Evolutionary conservation across 192 early-diverging fungal genomes (phyloP), one percentile per base, ranked within the genome.

Genomic region (Pilobolus umbonatus): DNA sequence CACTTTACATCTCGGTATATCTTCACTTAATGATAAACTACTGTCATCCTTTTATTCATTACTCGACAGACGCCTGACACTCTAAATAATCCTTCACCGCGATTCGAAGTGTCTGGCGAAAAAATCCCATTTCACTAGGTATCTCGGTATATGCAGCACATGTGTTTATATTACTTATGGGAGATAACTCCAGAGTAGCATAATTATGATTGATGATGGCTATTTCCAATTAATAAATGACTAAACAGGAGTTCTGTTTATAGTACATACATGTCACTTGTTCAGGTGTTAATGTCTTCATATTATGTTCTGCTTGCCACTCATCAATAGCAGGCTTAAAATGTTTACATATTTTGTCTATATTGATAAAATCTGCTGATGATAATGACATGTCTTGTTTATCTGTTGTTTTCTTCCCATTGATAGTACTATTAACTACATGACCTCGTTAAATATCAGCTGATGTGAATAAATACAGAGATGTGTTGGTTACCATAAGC

Each of bases 101-200:
- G 19, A 61, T 32, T 15, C 69, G 62, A 4, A 71, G n/a, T 4
- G 61, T 30, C 6, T 65, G 54, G 28, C 69, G 51, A 47, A 71
- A 71, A 47, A 65, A 71, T 4, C 44, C 40, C 69, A 65, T 71
- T 54, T 71, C 69, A 44, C 24, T 38, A 21, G 69, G 69, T 8
- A 65, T 57, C 34, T 71, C 59, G 26, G 48, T 65, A 40, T 57
- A 71, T 12, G 47, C 30, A 19, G 28, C 25, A 29, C 29, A 46
- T 11, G 38, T 12, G 3, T 65, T 55, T 5, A 71, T 19, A 35
- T 48, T 65, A 35, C 57, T 58, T 15, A 65, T 57, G 0, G 62
- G 39, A 7, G 28, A 25, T 5, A 71, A 36, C 17, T 60, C 57
- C 39, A 71, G 38, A 25, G 62, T 65, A 11, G 49, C 69, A 38